Evolutionary conservation across 2,329 filamentous ascomycete genomes (phyloP).

Genomic region (Microcera coccophila): DNA sequence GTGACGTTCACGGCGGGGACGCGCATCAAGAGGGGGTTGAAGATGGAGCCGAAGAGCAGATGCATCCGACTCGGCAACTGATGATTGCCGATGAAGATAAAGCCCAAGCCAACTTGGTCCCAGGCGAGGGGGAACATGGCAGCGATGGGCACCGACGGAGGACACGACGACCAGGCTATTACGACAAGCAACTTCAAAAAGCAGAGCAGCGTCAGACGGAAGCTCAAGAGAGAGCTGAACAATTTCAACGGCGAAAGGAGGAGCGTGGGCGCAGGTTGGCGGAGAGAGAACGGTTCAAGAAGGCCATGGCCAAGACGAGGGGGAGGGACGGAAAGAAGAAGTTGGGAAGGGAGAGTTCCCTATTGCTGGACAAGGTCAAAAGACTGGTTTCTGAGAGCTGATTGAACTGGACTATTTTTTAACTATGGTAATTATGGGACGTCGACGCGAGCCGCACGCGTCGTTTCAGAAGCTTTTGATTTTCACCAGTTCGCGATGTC

Average conservation of each 20-base stretch:
- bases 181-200: constrained; percentile 58
- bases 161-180: constrained; percentile 51
- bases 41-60: constrained; percentile 20
- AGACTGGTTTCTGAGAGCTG: constrained; percentile 55
- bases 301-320: constrained; percentile 69
- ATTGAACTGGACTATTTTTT: too few species aligned
- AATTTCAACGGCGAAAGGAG: constrained; percentile 48
- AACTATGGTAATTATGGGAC: too few species aligned
- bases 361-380: constrained; percentile 75
- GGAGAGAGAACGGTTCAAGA: constrained; percentile 60
- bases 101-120: constrained; percentile 30
- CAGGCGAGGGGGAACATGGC: constrained; percentile 5
- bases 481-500: too few species aligned
- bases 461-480: too few species aligned
- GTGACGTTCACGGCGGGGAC: constrained; percentile 12
- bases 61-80: constrained; percentile 38
- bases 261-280: constrained; percentile 64
- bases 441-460: too few species aligned
- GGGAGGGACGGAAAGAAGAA: constrained; percentile 73
- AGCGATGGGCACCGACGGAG: constrained; percentile 34
- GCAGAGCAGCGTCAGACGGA: constrained; percentile 42
- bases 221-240: constrained; percentile 40
- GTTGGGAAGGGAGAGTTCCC: constrained; percentile 73
- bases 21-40: constrained; percentile 19
- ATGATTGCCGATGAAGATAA: constrained; percentile 39